Percentiles rank a stretch among this genome's conserved stretches.
phyloP scores from a whole-genome alignment of 164 flowering plant genomes.

The Nymphaea colorata region DNA sequence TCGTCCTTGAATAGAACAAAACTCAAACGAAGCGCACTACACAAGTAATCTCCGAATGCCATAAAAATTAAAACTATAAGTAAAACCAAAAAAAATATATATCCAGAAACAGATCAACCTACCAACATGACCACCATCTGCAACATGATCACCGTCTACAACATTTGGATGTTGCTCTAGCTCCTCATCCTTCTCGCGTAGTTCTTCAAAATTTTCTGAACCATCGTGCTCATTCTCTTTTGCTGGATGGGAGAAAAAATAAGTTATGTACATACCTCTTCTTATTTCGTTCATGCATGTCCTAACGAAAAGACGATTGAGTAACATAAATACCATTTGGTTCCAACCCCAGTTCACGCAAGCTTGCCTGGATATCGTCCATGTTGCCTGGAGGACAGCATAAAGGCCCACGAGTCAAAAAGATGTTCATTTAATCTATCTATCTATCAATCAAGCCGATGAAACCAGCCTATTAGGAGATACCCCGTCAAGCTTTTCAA shows the following conservation, averaged over 20 bases:
- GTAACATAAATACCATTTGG: constrained; percentile 18
- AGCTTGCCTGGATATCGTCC: constrained; percentile 15
- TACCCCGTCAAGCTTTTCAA: too few species aligned
- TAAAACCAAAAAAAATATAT: background rate
- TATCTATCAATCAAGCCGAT: too few species aligned
- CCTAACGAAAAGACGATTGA: background rate
- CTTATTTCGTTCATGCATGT: background rate
- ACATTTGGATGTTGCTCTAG: background rate
- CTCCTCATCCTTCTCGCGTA: background rate
- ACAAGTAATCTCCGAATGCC: background rate
- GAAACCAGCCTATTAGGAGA: too few species aligned
- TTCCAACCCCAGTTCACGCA: constrained; percentile 16
- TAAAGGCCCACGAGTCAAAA: background rate
- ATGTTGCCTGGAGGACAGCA: constrained; percentile 8
- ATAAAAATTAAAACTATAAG: background rate
- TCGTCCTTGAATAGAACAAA: background rate
- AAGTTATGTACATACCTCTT: background rate
- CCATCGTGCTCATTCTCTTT: background rate
- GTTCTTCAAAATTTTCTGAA: background rate
- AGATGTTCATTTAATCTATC: background rate
- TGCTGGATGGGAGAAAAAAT: background rate
- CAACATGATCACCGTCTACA: background rate
- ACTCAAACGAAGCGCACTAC: background rate
- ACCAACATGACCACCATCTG: background rate
- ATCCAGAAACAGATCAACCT: background rate